Base-by-base conservation (phyloP, 2,329 filamentous ascomycete genomes). In the Thielaviopsis punctulata region DNA sequence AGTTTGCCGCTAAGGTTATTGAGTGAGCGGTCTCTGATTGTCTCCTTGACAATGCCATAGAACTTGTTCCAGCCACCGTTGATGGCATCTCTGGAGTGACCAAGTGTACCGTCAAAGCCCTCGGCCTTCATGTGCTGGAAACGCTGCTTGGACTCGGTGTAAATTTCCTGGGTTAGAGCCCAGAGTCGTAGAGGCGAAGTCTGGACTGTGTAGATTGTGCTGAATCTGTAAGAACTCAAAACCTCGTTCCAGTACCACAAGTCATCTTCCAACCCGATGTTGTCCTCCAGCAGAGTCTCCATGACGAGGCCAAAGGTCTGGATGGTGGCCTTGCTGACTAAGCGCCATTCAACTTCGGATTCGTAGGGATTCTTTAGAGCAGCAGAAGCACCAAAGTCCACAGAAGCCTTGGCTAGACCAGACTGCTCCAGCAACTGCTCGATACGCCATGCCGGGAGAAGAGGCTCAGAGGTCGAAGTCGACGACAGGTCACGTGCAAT, bases 171-270 rank as follows among this genome's bases (percentile, higher is more conserved):
- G 7, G 77, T 70, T 77, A 84, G 87, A 2, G 71, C 68, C 79
- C 80, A 90, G 30, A 95, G 64, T 18, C 85, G 75, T 41, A 82
- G 60, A 0, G 92, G 92, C 0, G 83, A 86, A 0, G 82, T 95
- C 65, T 98, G 92, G 8, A 93, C 68, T 13, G 86, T 83, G 65
- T 95, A 95, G 3, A 95, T 64, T 27, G 80, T 82, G 57, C 85
- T 89, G 61, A 83, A 86, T 48, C 79, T 74, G 59, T 86, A 82
- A 0, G 86, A 93, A 9, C 79, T 77, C 25, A 95, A 68, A 1
- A 95, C 76, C 58, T 92, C 84, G 61, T 95, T 86, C 92, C 92
- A 98, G 64, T 96, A 96, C 79, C 84, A 89, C 22, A 95, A 82
- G 59, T 95, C 88, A 58, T 95, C 82, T 59, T 80, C 85, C 18